Evolutionary conservation across 345 rosid genomes (phyloP).

Genomic region (Dovyalis caffra): DNA sequence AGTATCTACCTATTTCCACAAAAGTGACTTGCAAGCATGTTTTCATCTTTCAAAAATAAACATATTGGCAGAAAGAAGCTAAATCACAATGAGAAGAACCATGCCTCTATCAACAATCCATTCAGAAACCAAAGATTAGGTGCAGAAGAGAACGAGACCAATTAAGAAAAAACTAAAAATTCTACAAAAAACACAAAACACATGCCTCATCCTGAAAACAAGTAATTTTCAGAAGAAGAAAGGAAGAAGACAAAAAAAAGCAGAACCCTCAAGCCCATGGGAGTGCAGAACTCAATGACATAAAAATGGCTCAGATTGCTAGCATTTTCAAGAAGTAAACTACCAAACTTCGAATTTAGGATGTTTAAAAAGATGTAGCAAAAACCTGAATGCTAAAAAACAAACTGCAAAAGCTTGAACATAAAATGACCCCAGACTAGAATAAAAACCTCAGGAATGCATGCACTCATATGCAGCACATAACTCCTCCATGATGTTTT

Average conservation of each 20-base stretch:
- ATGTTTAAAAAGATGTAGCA: background rate
- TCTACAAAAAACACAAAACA: background rate
- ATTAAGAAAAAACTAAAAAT: background rate
- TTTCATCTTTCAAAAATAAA: background rate
- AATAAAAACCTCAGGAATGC: background rate
- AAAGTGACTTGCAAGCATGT: background rate
- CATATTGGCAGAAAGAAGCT: background rate
- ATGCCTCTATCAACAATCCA: background rate
- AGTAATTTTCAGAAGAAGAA: background rate
- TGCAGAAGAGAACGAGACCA: background rate
- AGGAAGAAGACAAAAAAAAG: background rate
- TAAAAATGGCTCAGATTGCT: conserved; percentile 1
- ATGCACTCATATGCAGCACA: background rate
- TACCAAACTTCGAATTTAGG: background rate
- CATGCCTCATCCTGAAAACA: background rate
- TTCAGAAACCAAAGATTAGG: background rate
- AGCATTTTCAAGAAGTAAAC: background rate
- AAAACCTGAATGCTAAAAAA: background rate
- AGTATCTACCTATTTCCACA: background rate
- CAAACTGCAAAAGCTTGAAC: background rate
- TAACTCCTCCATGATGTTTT: background rate
- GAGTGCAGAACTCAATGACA: background rate
- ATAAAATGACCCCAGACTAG: background rate
- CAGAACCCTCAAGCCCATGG: background rate
- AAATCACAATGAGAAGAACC: background rate